Conservation (phyloP, 768 basidiomycete genomes). For the Russula dissimulans region DNA sequence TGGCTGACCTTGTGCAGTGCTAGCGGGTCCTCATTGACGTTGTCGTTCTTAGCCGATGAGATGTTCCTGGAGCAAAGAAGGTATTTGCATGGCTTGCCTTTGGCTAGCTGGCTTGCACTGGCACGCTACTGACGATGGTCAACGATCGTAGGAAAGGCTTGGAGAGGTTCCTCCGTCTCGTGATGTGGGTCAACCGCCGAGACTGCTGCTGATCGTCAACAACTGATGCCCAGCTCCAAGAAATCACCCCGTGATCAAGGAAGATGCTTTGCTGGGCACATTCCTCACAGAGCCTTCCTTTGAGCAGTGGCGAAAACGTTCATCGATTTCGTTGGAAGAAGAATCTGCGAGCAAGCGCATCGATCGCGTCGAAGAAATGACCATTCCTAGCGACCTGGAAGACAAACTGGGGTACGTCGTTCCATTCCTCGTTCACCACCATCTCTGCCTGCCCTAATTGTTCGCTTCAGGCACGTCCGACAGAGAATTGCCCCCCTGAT, state of each 20-base stretch:
- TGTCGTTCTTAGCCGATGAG: conserved; percentile 56
- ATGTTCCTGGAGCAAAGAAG: conserved; percentile 86
- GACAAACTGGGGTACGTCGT: conserved; percentile 68
- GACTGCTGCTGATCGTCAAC: neutral
- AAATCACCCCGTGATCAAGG: conserved; percentile 87
- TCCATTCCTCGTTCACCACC: neutral
- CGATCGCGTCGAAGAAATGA: conserved; percentile 80
- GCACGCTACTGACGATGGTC: neutral
- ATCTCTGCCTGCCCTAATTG: neutral
- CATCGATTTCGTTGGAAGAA: conserved; percentile 71
- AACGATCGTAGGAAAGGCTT: conserved; percentile 56
- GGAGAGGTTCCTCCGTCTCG: conserved; percentile 66
- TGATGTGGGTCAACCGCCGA: conserved; percentile 44
- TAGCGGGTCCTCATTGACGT: neutral
- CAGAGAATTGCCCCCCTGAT: conserved; percentile 67
- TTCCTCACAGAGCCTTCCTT: conserved; percentile 82
- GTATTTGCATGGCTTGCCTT: conserved; percentile 30
- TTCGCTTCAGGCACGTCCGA: conserved; percentile 51
- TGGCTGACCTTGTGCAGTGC: neutral
- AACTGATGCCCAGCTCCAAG: conserved; percentile 28
- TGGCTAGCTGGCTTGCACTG: neutral
- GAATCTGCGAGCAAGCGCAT: conserved; percentile 75
- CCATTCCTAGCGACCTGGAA: conserved; percentile 85
- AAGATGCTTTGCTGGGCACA: conserved; percentile 71
- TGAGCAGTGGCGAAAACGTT: conserved; percentile 80